Evolutionary conservation across 2,329 filamentous ascomycete species (phyloP), one percentile per base, ranked within the genome.

Genomic region (Trichoderma lentiforme): DNA sequence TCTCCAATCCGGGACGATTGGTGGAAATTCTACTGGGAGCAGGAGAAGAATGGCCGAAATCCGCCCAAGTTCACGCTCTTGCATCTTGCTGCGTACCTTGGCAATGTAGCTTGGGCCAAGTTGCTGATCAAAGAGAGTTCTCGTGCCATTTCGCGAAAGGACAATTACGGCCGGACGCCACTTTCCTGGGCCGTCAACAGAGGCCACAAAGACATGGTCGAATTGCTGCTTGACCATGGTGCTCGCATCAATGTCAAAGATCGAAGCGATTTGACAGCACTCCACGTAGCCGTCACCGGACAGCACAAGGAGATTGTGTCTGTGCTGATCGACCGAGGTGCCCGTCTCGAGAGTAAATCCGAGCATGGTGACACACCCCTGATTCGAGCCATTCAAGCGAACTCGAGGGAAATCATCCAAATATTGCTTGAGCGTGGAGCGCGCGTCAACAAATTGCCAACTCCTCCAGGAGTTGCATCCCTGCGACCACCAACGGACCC

Each of bases 21-120:
- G 63, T 66, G 63, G 63, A 66, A 66, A n/a, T 36, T 66, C 47
- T 66, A 66, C 11, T 66, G 63, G 63, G 63, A 56, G 30, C 63
- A 57, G 30, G 63, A 66, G 63, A 66, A 66, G 63, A 66, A 66
- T 32, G 63, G 63, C 21, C 32, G 63, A 66, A 66, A 66, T 8
- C 30, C 63, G 30, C 63, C 63, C 63, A 36, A 32, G 5, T 66
- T 66, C 30, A 66, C 63, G 47, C 63, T 66, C 21, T 57, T 66
- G 47, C 63, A 66, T 66, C 63, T 66, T 9, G 63, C 63, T 56
- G 63, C 63, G 30, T 66, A 66, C 7, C 63, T 66, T 28, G 63
- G 63, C 47, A 66, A 66, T 53, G 63, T 66, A 28, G 4, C 63
- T 21, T 66, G 63, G 63, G 63, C 63, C 5, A 39, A 66, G 30